A percentile compares a stretch with the other conserved stretches of the same genome.
phyloP scores from a whole-genome alignment of 192 early-diverging fungal species.

The Backusella psychrophila region DNA sequence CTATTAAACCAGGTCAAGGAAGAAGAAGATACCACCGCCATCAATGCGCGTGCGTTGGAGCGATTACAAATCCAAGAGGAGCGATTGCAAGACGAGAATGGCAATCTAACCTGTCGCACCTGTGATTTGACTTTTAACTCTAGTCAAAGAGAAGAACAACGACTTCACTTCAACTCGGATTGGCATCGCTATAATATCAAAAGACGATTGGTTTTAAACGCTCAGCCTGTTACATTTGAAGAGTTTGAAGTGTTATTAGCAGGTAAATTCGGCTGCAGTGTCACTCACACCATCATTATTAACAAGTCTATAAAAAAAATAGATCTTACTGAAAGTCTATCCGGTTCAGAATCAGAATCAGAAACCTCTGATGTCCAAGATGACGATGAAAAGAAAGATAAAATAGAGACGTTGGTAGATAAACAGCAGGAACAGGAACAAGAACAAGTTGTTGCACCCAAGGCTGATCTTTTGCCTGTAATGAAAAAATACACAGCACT shows the following conservation, averaged over 20 bases:
- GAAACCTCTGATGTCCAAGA: conserved; percentile 18
- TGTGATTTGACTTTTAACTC: conserved; percentile 40
- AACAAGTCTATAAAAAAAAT: background rate
- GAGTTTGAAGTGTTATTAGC: conserved; percentile 52
- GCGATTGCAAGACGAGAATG: conserved; percentile 5
- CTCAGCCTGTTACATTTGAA: conserved; percentile 39
- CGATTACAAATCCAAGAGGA: conserved; percentile 20
- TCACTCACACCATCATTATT: background rate
- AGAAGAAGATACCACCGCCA: background rate
- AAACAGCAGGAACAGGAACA: conserved; percentile 11
- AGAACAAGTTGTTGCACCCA: conserved; percentile 1
- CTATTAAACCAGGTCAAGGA: background rate
- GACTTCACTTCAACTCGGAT: conserved; percentile 48
- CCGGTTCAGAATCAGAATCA: conserved; percentile 45
- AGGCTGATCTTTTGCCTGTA: background rate
- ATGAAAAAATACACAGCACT: conserved; percentile 23
- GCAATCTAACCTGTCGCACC: conserved; percentile 38
- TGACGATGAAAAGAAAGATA: conserved; percentile 13
- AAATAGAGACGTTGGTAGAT: background rate
- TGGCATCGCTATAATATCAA: conserved; percentile 64
- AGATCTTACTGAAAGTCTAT: conserved; percentile 46
- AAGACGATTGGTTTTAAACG: conserved; percentile 33
- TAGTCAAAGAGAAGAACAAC: conserved; percentile 35
- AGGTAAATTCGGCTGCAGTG: conserved; percentile 25
- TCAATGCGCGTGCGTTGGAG: conserved; percentile 7